These are phyloP conservation scores for Auriscalpium microsporum DNA, from an alignment of 768 basidiomycete species.

Conservation along the genomic window DNA sequence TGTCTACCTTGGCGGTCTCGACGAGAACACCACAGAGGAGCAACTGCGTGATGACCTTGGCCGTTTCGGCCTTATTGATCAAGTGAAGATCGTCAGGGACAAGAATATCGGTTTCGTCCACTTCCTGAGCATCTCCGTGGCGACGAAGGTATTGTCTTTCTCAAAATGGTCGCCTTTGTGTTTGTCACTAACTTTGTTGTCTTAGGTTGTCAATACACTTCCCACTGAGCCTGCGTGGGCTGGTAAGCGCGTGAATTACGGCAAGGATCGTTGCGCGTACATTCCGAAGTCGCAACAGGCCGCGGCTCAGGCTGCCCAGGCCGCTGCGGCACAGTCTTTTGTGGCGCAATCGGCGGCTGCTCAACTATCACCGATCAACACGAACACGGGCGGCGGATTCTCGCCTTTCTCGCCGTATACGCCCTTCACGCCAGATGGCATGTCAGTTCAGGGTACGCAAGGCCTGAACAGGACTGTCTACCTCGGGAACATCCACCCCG, in stretches of 20 bases:
- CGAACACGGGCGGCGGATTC: conserved; percentile 20
- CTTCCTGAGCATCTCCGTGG: conserved; percentile 90
- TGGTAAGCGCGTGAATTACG: conserved; percentile 94
- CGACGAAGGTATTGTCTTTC: conserved; percentile 65
- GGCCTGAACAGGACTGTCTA: conserved; percentile 90
- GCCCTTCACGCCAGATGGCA: conserved; percentile 38
- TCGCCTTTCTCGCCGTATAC: conserved; percentile 44
- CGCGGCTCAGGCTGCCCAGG: conserved; percentile 79
- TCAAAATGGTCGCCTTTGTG: neutral
- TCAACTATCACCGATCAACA: conserved; percentile 23
- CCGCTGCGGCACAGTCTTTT: conserved; percentile 73
- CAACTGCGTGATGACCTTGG: conserved; percentile 85
- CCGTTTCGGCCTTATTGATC: conserved; percentile 93
- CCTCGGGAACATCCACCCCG: conserved; percentile 93
- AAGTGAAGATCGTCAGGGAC: conserved; percentile 98
- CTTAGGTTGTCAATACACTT: conserved; percentile 84
- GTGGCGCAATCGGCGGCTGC: conserved; percentile 43
- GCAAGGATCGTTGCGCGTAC: conserved; percentile 97
- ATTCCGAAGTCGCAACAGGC: conserved; percentile 93
- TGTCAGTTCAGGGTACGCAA: conserved; percentile 30
- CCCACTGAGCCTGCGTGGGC: conserved; percentile 91
- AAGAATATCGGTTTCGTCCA: conserved; percentile 99
- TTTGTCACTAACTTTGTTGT: neutral
- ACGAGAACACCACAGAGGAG: conserved; percentile 86
- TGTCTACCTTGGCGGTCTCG: conserved; percentile 92